Base-by-base conservation (phyloP, 176 grass and related monocot genomes). In the Panicum miliaceum region DNA sequence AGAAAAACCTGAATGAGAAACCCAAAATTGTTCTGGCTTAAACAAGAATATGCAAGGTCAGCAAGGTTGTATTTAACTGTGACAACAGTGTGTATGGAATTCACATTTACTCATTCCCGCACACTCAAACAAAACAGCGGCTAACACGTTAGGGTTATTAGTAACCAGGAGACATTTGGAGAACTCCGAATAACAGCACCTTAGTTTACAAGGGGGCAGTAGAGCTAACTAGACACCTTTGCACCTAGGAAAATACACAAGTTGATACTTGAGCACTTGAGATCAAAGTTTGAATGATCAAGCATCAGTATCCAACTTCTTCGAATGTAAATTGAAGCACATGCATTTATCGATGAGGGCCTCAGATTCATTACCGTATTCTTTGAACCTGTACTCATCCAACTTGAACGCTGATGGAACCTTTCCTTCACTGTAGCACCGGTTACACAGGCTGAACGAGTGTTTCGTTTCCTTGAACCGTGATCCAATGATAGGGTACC, bases 371-470 rank as follows among this genome's bases (percentile, higher is more conserved):
- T 83, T 94, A 62, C 89, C 88, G 15, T 99, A 99, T 86, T 99
- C 97, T 65, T 92, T 99, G 84, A 99, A 99, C 54, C 77, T 92
- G 89, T 94, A 99, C 78, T 99, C 93, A 14, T 99, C 97, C 81
- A 93, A 76, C 72, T 92, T 94, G 84, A 88, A 99, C 2, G 77
- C 82, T 37, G 93, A 94, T 22, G 97, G 97, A 76, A 99, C 97
- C 86, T 99, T 99, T 81, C 97, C 97, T 91, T 99, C 89, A 15
- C 91, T 96, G 83, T 99, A 99, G 74, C 97, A 99, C 22, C 88
- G 89, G 38, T 89, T 96, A 72, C 97, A 99, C 72, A 99, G 64
- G 80, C 93, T 99, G 78, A 99, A 99, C 1, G 61, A 81, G 76
- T 89, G 83, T 63, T 96, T 96, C 36, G 86, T 99, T 86, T 99